Percentiles rank a stretch among this genome's conserved stretches.
These are phyloP conservation scores for Avena eriantha DNA, from an alignment of 176 grass and related monocot genomes.

Conservation along the genomic window DNA sequence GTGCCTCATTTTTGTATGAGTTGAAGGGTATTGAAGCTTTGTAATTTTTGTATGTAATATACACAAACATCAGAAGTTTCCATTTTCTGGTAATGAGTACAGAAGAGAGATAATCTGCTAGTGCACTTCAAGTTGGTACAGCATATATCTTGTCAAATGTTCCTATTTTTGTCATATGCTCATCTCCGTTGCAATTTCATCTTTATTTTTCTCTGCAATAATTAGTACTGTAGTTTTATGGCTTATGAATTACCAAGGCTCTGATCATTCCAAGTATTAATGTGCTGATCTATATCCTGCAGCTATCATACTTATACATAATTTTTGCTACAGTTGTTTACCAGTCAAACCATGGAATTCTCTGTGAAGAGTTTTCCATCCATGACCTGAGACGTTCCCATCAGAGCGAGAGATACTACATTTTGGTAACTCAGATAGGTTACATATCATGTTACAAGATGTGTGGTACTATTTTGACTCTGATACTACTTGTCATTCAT, in stretches of 20 bases:
- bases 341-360: background rate
- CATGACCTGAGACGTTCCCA: background rate
- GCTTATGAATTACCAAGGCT: background rate
- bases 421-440: background rate
- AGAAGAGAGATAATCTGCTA: background rate
- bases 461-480: constrained; percentile 8
- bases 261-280: background rate
- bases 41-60: background rate
- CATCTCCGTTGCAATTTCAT: background rate
- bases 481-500: background rate
- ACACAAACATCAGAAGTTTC: constrained; percentile 10
- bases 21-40: constrained; percentile 12
- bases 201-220: constrained; percentile 19
- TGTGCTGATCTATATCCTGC: constrained; percentile 1
- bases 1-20: constrained; percentile 29
- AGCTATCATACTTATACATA: constrained; percentile 3
- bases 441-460: background rate
- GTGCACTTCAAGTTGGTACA: constrained; percentile 28
- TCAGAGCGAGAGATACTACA: background rate
- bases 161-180: background rate
- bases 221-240: background rate
- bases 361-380: background rate
- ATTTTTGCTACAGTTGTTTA: background rate
- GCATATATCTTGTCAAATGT: constrained; percentile 11
- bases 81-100: constrained; percentile 22